Evolutionary conservation across 768 basidiomycete genomes (phyloP), one percentile per base, ranked within the genome.

Genomic region (Macrocybe gigantea): DNA sequence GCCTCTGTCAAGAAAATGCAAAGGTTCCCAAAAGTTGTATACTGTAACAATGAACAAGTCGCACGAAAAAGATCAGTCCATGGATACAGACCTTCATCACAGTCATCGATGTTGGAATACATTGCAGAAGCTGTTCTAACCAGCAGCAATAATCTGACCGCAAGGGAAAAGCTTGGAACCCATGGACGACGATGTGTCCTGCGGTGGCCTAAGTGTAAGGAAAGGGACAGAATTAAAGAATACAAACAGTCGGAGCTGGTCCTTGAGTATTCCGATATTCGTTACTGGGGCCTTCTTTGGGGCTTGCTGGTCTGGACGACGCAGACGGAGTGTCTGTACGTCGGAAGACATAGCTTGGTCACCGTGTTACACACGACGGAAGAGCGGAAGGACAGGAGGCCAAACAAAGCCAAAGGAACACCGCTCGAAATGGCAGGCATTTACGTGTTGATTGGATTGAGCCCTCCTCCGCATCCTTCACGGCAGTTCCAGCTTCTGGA

Each of bases 21-120:
- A 70, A 13, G 96, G 96, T 61, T 98, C 96, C 92, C 92, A 98
- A 66, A 96, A 99, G 68, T 99, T 99, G 77, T 84, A 99, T 9
- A 96, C 96, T 99, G 45, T 31, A 44, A 44, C 29, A 38, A 42
- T 15, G 46, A 44, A 39, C 42, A 14, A 36, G 7, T n/a, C 7
- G 12, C 13, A 34, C 30, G 6, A 6, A 7, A 2, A 29, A 30
- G 32, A 10, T 10, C 22, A 32, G 41, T 41, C 22, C 15, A 39
- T 13, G 11, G 34, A 34, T 33, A 41, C 48, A 51, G 45, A 93
- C 95, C 93, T 80, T 99, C 96, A 60, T 99, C 96, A 53, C 96
- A 98, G 61, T 98, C 96, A 58, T 84, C 81, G 48, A 95, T 89
- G 55, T 92, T 92, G 9, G 88, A 80, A 61, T 98, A 98, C 93